Evolutionary conservation across 108 stramenopile genomes (phyloP), one percentile per base, ranked within the genome.

Genomic region (Cyclotella atomus): DNA sequence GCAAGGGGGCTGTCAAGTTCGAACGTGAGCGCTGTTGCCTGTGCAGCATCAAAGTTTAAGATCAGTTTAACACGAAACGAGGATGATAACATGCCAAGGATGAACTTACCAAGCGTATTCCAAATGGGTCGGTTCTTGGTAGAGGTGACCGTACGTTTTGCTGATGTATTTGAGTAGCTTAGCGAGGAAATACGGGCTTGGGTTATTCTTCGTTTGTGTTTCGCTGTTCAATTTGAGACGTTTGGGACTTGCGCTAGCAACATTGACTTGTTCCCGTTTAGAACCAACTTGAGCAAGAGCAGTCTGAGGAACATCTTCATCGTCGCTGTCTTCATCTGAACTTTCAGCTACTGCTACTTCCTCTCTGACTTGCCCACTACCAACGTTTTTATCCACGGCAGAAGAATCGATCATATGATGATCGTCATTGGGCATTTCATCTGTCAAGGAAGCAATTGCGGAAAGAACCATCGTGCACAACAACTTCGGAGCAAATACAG

Each of bases 71-170:
- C 38, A 41, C n/a, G n/a, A n/a, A n/a, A 12, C 12, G 38, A 9
- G 38, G 12, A 41, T 41, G 7, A 41, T 9, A 41, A 41, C 38
- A 41, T 41, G 38, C 38, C 7, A 7, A 41, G 12, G 9, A 41
- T 9, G 12, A 16, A 75, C 83, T 47, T 75, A 84, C 91, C 92
- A 93, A 34, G 88, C 86, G 73, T 85, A 87, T n/a, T 94, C 90
- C 6, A 79, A 65, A 71, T 87, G 72, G n/a, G 83, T 59, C 10
- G 87, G 88, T 50, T 94, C 93, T 21, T 81, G 69, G 56, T 85
- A 88, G n/a, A 91, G 62, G 68, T 94, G 93, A 0, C 93, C 93
- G 81, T 88, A 89, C 1, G 83, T 87, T 59, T 82, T 73, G 72
- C 89, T 88, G 23, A 94, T 87, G 56, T 87, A 65, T 32, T 65